Conservation (phyloP, 2,329 filamentous ascomycete genomes). For the Aspergillus sp. region DNA sequence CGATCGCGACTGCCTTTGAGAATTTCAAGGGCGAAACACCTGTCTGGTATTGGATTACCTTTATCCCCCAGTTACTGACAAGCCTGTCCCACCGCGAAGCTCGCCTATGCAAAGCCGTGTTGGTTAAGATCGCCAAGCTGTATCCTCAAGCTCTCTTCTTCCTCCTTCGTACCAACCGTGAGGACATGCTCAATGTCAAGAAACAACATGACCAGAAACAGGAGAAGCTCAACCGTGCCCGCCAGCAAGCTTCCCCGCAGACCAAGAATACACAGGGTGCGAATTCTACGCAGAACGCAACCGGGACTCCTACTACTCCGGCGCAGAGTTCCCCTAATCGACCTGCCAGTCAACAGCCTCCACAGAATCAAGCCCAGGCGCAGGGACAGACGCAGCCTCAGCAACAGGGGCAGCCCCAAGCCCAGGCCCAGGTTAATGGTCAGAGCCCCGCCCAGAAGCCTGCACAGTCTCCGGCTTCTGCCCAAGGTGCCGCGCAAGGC, state of each 20-base stretch:
- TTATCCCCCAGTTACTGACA: slow-evolving; percentile 92
- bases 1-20: slow-evolving; percentile 82
- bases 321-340: slow-evolving; percentile 28
- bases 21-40: slow-evolving; percentile 97
- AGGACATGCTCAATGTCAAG: slow-evolving; percentile 91
- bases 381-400: slow-evolving; percentile 1
- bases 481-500: slow-evolving; percentile 15
- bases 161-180: slow-evolving; percentile 85
- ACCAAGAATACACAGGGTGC: slow-evolving; percentile 42
- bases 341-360: slow-evolving; percentile 23
- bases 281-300: slow-evolving; percentile 50
- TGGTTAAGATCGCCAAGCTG: slow-evolving; percentile 90
- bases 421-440: slow-evolving; percentile 11
- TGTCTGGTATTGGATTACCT: slow-evolving; percentile 99
- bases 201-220: slow-evolving; percentile 73
- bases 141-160: slow-evolving; percentile 97
- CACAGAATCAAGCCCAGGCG: slow-evolving; percentile 21
- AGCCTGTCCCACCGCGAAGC: slow-evolving; percentile 91
- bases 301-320: slow-evolving; percentile 32
- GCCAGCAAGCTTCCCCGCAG: slow-evolving; percentile 53
- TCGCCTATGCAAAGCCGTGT: slow-evolving; percentile 77
- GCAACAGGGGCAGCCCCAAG: slow-evolving; percentile 15
- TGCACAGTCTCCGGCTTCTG: slow-evolving; percentile 8
- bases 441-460: slow-evolving; percentile 14
- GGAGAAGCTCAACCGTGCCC: slow-evolving; percentile 60